phyloP scores from a whole-genome alignment of 805 yeast genomes.

The Starmerella sp. region DNA sequence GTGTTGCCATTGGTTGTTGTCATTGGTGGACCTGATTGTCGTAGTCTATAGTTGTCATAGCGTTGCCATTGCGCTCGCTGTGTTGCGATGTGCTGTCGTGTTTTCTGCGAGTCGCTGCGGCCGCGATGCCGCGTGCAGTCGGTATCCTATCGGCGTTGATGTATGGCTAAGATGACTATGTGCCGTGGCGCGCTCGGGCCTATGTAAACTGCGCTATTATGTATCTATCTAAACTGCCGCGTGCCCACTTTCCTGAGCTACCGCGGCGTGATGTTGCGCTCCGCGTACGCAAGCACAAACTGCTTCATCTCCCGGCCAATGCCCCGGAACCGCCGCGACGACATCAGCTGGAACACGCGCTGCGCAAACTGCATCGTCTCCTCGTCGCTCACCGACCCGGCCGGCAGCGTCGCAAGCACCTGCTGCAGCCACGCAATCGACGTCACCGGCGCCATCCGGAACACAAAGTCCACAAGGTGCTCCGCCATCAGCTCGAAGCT shows the following conservation, averaged over 20 bases:
- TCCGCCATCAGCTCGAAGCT: constrained; percentile 17
- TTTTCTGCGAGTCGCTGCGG: too few species aligned
- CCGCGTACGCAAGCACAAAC: constrained; percentile 39
- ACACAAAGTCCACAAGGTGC: constrained; percentile 15
- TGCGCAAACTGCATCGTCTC: constrained; percentile 54
- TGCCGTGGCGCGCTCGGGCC: too few species aligned
- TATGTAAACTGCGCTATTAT: too few species aligned
- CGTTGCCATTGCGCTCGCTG: too few species aligned
- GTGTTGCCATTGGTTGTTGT: too few species aligned
- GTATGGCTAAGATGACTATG: too few species aligned
- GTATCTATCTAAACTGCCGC: too few species aligned
- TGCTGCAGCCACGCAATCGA: constrained; percentile 54
- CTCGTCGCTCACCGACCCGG: constrained; percentile 47
- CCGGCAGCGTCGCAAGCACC: constrained; percentile 49
- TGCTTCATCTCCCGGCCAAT: constrained; percentile 62
- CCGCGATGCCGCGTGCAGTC: too few species aligned
- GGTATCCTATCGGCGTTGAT: too few species aligned
- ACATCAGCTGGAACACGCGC: constrained; percentile 24
- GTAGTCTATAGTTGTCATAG: too few species aligned
- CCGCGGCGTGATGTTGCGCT: constrained; percentile 20
- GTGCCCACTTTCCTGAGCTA: not conserved
- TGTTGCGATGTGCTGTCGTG: too few species aligned
- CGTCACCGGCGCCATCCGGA: constrained; percentile 29
- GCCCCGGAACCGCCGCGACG: constrained; percentile 59
- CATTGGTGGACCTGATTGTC: too few species aligned